phyloP scores from a whole-genome alignment of 306 rosid species.

The Citrullus amarus region DNA sequence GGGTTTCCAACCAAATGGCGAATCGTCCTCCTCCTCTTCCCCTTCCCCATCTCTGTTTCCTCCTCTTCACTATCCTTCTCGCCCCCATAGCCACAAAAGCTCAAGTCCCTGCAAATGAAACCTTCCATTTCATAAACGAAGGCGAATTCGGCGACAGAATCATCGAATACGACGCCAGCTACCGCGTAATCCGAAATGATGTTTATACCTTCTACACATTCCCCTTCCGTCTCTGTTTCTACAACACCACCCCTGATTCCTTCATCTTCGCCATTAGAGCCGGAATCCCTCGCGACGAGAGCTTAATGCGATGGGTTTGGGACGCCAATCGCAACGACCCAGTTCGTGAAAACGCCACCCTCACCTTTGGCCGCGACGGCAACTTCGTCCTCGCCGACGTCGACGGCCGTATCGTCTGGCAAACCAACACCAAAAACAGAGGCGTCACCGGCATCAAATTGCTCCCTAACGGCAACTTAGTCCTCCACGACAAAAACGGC shows the following conservation, averaged over 20 bases:
- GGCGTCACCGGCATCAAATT: constrained; percentile 18
- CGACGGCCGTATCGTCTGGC: constrained; percentile 20
- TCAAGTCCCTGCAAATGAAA: constrained; percentile 18
- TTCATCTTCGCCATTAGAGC: constrained; percentile 19
- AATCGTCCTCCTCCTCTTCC: not conserved
- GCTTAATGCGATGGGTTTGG: constrained; percentile 28
- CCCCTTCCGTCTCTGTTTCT: constrained; percentile 30
- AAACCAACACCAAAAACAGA: constrained; percentile 23
- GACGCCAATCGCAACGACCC: constrained; percentile 24
- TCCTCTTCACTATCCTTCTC: not conserved
- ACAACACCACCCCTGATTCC: constrained; percentile 25
- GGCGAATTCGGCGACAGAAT: constrained; percentile 17
- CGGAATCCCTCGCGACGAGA: constrained; percentile 9
- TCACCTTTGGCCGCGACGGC: constrained; percentile 16
- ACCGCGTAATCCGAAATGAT: constrained; percentile 11
- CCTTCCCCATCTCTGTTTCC: not conserved
- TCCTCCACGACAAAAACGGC: constrained; percentile 19
- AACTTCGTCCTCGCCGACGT: constrained; percentile 19
- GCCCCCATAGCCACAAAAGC: constrained; percentile 9
- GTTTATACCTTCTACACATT: not conserved
- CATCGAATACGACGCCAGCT: constrained; percentile 13
- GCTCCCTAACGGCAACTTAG: constrained; percentile 17
- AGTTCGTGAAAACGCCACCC: constrained; percentile 20
- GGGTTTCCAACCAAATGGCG: not conserved
- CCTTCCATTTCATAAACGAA: constrained; percentile 19